Percentiles rank a stretch among this genome's conserved stretches.
Conservation (phyloP, 768 basidiomycete species). For the Rhodotorula taiwanensis region DNA sequence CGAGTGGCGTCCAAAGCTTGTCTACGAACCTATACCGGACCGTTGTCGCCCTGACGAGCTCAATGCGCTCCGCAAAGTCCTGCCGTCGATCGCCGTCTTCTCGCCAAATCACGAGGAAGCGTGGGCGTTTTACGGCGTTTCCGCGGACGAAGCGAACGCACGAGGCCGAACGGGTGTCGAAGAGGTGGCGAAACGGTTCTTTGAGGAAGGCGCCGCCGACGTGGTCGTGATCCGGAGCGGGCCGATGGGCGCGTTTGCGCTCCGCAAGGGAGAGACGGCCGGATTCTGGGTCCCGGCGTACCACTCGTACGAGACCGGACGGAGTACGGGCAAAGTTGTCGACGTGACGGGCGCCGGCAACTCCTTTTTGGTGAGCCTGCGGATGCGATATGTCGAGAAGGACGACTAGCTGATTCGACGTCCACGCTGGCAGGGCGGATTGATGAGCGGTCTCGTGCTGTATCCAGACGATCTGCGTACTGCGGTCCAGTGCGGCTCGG, state of each 20-base stretch:
- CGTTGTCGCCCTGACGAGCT: constrained; percentile 74
- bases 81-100: constrained; percentile 60
- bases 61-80: constrained; percentile 56
- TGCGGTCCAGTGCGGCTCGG: constrained; percentile 68
- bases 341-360: constrained; percentile 94
- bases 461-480: constrained; percentile 27
- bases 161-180: constrained; percentile 46
- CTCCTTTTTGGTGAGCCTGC: constrained; percentile 65
- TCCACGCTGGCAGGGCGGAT: constrained; percentile 16
- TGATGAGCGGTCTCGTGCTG: constrained; percentile 35
- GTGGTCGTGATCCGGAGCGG: constrained; percentile 69
- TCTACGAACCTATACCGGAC: constrained; percentile 85
- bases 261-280: constrained; percentile 45
- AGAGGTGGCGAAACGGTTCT: constrained; percentile 31
- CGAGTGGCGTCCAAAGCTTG: constrained; percentile 60
- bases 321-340: constrained; percentile 50
- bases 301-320: constrained; percentile 51
- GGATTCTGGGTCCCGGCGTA: constrained; percentile 67
- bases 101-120: constrained; percentile 90
- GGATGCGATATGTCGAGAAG: not conserved
- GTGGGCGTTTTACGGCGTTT: constrained; percentile 55
- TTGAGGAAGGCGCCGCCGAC: constrained; percentile 25
- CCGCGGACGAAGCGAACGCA: constrained; percentile 50
- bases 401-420: constrained; percentile 8
- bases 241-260: constrained; percentile 62